phyloP scores from a whole-genome alignment of 1,284 basidiomycete genomes.

The Xerocomus minutiporus region DNA sequence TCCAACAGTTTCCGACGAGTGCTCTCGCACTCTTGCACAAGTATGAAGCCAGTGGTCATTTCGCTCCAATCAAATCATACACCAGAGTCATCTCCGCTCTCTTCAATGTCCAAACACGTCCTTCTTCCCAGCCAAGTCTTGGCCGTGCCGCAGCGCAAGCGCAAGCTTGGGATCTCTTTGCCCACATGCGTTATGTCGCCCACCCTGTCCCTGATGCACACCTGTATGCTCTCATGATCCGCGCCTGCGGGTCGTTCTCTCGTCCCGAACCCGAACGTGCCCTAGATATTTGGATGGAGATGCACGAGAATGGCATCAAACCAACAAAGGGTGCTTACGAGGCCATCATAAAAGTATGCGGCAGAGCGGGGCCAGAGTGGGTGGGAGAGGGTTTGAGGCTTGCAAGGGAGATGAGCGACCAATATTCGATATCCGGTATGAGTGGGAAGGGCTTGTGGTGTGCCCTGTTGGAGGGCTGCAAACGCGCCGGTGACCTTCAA shows the following conservation, averaged over 20 bases:
- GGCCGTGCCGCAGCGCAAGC: constrained; percentile 44
- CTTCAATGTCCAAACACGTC: constrained; percentile 45
- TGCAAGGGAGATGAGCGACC: constrained; percentile 75
- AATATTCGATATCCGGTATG: constrained; percentile 11
- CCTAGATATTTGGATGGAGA: constrained; percentile 89
- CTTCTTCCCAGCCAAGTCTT: constrained; percentile 23
- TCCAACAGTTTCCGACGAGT: constrained; percentile 44
- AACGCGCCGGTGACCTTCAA: constrained; percentile 77
- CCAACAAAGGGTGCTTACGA: constrained; percentile 76
- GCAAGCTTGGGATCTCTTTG: constrained; percentile 89
- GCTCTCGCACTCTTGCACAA: constrained; percentile 61
- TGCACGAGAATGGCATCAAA: constrained; percentile 56
- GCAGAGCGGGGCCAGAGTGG: constrained; percentile 57
- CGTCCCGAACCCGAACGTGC: constrained; percentile 83
- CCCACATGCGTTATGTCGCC: constrained; percentile 93
- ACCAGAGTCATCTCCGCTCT: constrained; percentile 59
- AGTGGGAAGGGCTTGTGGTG: constrained; percentile 57
- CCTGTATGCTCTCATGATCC: constrained; percentile 86
- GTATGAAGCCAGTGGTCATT: constrained; percentile 55
- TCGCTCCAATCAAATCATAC: constrained; percentile 64
- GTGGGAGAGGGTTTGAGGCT: constrained; percentile 76
- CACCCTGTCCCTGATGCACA: constrained; percentile 75
- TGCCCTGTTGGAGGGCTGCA: constrained; percentile 86
- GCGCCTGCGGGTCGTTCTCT: constrained; percentile 65
- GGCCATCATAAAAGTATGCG: constrained; percentile 77